phyloP scores from a whole-genome alignment of 2,329 filamentous ascomycete species.

The Colletotrichum acutatum region DNA sequence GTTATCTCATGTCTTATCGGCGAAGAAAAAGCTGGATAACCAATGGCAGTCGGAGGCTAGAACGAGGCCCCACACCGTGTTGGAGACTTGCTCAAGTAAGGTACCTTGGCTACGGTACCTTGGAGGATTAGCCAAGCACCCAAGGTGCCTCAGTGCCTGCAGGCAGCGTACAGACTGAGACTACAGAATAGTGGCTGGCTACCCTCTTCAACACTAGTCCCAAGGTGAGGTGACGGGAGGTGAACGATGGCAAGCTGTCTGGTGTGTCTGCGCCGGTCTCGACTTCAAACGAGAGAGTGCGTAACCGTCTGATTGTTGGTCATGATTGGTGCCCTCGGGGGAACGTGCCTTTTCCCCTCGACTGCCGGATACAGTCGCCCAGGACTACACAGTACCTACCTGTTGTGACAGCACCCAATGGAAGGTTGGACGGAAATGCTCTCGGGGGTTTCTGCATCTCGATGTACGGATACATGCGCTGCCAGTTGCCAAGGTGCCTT shows the following conservation, averaged over 20 bases:
- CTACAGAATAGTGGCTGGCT: no score
- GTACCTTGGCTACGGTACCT: background rate
- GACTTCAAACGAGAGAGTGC: constrained; percentile 12
- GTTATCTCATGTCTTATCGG: background rate
- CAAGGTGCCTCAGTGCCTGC: background rate
- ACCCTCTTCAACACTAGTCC: background rate
- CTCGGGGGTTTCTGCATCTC: no score
- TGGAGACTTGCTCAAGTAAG: background rate
- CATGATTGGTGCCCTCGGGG: background rate
- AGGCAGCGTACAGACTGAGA: background rate
- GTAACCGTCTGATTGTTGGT: constrained; percentile 12
- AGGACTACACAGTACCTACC: background rate
- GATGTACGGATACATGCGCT: no score
- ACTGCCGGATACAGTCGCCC: background rate
- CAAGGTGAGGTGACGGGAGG: background rate
- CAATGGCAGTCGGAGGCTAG: background rate
- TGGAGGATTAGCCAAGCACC: no score
- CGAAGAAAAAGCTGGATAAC: background rate
- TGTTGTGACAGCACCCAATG: no score
- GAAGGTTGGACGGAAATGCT: background rate
- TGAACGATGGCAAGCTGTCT: background rate
- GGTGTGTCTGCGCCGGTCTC: background rate
- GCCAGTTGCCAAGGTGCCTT: background rate
- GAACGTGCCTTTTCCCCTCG: background rate
- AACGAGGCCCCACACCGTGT: background rate